Percentiles rank a stretch among this genome's conserved stretches.
These are phyloP conservation scores for Backusella morwellensis DNA, from an alignment of 192 early-diverging fungal genomes.

Conservation along the genomic window DNA sequence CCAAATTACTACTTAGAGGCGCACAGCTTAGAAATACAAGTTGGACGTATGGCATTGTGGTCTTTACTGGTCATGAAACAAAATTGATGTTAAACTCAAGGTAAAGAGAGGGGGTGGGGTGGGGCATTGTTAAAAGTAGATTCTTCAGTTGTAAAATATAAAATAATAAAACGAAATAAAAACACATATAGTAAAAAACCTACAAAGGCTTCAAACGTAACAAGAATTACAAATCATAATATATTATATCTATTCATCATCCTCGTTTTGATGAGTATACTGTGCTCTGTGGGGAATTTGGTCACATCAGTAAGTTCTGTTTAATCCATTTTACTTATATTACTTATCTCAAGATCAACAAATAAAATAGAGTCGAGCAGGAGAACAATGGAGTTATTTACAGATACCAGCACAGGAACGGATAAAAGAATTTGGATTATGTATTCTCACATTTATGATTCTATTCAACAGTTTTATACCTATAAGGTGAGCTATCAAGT, in stretches of 20 bases:
- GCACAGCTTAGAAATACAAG: conserved; percentile 91
- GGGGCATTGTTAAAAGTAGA: background rate
- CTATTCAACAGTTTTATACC: conserved; percentile 99
- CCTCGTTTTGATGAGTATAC: conserved; percentile 79
- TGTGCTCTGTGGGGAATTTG: conserved; percentile 85
- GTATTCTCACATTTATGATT: conserved; percentile 96
- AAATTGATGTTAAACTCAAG: conserved; percentile 91
- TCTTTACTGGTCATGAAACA: conserved; percentile 95
- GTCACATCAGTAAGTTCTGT: conserved; percentile 44
- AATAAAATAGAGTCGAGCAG: background rate
- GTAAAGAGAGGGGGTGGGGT: background rate
- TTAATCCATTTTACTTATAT: background rate
- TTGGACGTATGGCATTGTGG: conserved; percentile 87
- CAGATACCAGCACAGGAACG: conserved; percentile 10
- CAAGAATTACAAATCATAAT: conserved; percentile 51
- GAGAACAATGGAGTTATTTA: conserved; percentile 38
- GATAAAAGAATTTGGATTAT: conserved; percentile 68
- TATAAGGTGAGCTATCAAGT: conserved; percentile 58
- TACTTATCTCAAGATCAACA: background rate
- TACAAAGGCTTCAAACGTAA: conserved; percentile 37
- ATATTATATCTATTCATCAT: conserved; percentile 94
- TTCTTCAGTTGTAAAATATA: background rate
- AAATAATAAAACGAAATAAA: background rate
- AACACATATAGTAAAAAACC: conserved; percentile 35
- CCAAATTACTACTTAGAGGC: conserved; percentile 87